A percentile compares a stretch with the other conserved stretches of the same genome.
These are phyloP conservation scores for Protomyces gravidus DNA, from an alignment of 1,139 yeast species.

Conservation along the genomic window DNA sequence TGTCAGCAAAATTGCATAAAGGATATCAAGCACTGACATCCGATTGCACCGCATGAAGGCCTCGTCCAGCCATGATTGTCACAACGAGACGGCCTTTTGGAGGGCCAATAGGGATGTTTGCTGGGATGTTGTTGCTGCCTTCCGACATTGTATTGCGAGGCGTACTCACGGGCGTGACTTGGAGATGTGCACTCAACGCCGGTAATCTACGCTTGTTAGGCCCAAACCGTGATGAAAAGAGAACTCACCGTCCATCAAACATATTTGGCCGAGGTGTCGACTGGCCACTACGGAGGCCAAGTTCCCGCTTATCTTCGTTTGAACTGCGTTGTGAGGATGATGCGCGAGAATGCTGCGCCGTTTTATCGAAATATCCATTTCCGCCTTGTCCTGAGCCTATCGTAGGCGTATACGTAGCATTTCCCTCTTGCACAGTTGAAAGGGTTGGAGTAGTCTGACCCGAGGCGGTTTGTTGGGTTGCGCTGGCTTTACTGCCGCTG, in stretches of 20 bases:
- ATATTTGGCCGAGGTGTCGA: constrained; percentile 21
- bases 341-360: background rate
- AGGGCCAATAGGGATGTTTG: constrained; percentile 33
- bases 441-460: background rate
- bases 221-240: background rate
- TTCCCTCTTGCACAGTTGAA: background rate
- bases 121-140: constrained; percentile 13
- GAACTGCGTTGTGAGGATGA: constrained; percentile 7
- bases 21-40: constrained; percentile 54
- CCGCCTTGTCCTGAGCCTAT: background rate
- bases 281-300: background rate
- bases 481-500: background rate
- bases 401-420: no score
- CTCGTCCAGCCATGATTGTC: constrained; percentile 72
- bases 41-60: constrained; percentile 53
- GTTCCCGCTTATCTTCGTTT: constrained; percentile 22
- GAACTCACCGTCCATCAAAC: constrained; percentile 21
- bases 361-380: background rate
- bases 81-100: constrained; percentile 68
- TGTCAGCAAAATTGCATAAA: constrained; percentile 20
- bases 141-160: constrained; percentile 23
- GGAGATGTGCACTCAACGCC: constrained; percentile 20
- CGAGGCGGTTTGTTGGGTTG: constrained; percentile 2
- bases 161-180: constrained; percentile 23
- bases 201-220: constrained; percentile 7